A percentile compares a stretch with the other conserved stretches of the same genome.
phyloP scores from a whole-genome alignment of 306 rosid species.

The Inga leiocalycina region DNA sequence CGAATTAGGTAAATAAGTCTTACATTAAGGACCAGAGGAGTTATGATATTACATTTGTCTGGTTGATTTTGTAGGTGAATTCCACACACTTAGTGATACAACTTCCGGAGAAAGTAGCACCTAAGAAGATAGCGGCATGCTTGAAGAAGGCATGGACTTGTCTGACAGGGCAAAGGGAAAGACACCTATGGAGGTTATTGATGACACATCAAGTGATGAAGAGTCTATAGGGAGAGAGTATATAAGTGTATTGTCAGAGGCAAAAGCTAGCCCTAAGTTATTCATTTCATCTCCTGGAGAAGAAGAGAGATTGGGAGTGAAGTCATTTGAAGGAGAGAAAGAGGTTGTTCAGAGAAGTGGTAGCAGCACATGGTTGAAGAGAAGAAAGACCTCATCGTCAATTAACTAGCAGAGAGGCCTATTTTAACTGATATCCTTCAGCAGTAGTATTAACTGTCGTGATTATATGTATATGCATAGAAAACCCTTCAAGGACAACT shows the following conservation, averaged over 20 bases:
- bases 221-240: background rate
- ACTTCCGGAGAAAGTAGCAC: slow-evolving; percentile 45
- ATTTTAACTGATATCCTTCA: background rate
- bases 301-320: background rate
- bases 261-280: background rate
- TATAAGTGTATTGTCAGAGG: background rate
- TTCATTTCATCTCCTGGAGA: background rate
- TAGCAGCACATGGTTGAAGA: background rate
- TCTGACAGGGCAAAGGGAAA: slow-evolving; percentile 35
- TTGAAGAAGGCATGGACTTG: slow-evolving; percentile 43
- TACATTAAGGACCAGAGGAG: no score
- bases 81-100: slow-evolving; percentile 58
- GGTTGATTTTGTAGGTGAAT: background rate
- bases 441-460: background rate
- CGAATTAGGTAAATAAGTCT: no score
- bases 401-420: background rate
- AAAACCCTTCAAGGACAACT: background rate
- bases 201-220: slow-evolving; percentile 6
- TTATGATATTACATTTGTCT: background rate
- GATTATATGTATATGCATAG: background rate
- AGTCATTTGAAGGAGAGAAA: background rate
- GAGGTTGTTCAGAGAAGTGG: background rate
- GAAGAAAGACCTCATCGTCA: background rate
- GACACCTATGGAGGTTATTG: background rate
- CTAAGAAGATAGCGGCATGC: slow-evolving; percentile 43